A percentile compares a stretch with the other conserved stretches of the same genome.
These are phyloP conservation scores for Vaccinium macrocarpon DNA, from an alignment of 148 eudicot species.

Conservation along the genomic window DNA sequence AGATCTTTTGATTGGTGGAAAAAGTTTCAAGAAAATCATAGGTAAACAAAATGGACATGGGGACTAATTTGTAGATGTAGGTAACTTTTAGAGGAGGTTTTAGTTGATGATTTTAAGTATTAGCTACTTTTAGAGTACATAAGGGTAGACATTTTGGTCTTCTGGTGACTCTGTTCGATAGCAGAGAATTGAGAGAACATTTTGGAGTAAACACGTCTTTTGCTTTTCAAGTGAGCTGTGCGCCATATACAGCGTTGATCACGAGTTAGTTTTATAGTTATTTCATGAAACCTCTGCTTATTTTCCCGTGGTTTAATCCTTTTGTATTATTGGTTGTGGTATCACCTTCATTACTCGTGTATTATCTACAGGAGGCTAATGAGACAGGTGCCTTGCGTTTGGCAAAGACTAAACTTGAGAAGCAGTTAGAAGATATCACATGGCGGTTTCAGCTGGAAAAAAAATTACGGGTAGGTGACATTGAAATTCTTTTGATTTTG, in stretches of 20 bases:
- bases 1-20: neutral
- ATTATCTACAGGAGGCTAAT: constrained; percentile 74
- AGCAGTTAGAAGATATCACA: constrained; percentile 88
- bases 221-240: neutral
- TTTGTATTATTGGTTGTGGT: neutral
- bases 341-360: constrained; percentile 6
- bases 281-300: neutral
- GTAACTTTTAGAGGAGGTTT: neutral
- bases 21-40: neutral
- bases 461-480: constrained; percentile 65
- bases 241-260: neutral
- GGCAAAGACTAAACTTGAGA: constrained; percentile 93
- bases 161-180: neutral
- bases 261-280: neutral
- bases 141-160: neutral
- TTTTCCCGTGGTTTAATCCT: neutral
- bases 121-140: neutral
- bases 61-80: neutral
- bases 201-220: neutral
- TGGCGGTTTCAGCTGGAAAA: constrained; percentile 89
- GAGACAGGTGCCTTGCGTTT: constrained; percentile 95
- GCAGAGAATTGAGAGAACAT: neutral
- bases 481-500: neutral
- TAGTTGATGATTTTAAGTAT: neutral
- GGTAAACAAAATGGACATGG: neutral